A percentile compares a stretch with the other conserved stretches of the same genome.
Evolutionary conservation across 306 rosid genomes (phyloP).

Genomic region (Myrica gale): DNA sequence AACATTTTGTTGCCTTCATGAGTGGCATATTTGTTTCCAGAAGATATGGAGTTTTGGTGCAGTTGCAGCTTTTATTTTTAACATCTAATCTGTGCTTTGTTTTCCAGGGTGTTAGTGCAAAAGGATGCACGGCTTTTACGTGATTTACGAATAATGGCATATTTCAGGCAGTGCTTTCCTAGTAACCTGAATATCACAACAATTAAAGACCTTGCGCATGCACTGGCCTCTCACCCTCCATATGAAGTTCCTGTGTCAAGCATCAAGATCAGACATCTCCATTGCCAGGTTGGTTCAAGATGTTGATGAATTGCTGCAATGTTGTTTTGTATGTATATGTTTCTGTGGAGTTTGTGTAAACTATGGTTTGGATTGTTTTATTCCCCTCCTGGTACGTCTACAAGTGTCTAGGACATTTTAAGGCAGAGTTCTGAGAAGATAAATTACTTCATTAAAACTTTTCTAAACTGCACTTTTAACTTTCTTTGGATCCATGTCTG

Average conservation of each 20-base stretch:
- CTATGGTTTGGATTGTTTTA: not conserved
- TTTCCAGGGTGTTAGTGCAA: conserved; percentile 55
- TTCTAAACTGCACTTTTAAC: not conserved
- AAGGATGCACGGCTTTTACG: conserved; percentile 70
- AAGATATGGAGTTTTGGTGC: not conserved
- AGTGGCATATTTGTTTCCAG: conserved; percentile 2
- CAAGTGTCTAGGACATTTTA: not conserved
- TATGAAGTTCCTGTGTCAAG: conserved; percentile 87
- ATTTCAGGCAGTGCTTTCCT: conserved; percentile 83
- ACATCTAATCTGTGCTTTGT: conserved; percentile 20
- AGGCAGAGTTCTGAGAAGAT: not conserved
- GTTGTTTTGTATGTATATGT: not conserved
- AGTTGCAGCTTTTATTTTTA: conserved; percentile 1
- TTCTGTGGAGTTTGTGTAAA: not conserved
- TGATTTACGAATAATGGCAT: conserved; percentile 74
- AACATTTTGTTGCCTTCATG: not conserved
- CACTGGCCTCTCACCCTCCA: conserved; percentile 76
- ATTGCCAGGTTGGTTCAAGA: conserved; percentile 58
- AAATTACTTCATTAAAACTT: not conserved
- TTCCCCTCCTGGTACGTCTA: not conserved
- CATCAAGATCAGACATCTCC: conserved; percentile 71
- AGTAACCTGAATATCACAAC: conserved; percentile 58
- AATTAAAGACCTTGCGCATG: conserved; percentile 78
- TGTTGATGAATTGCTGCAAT: conserved; percentile 6
- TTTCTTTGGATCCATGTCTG: not conserved